phyloP scores from a whole-genome alignment of 2,329 filamentous ascomycete genomes.

The Magnaporthiopsis rhizophila region DNA sequence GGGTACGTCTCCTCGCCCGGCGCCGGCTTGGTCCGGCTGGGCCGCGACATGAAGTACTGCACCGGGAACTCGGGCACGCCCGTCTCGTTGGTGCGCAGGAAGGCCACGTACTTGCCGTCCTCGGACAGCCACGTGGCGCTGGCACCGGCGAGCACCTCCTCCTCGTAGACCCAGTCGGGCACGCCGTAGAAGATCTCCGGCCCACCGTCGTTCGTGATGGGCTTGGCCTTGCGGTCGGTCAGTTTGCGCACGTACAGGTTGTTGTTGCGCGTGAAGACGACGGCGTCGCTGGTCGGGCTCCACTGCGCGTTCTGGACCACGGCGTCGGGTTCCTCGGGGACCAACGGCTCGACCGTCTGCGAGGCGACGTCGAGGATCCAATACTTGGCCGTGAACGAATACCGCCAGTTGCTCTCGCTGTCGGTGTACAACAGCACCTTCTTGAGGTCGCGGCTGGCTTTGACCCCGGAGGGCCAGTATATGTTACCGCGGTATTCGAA shows the following conservation, averaged over 20 bases:
- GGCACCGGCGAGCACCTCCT: slow-evolving; percentile 70
- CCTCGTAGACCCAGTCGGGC: slow-evolving; percentile 94
- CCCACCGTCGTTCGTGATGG: slow-evolving; percentile 82
- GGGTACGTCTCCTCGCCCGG: slow-evolving; percentile 81
- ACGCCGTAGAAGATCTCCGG: slow-evolving; percentile 88
- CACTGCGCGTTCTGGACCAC: slow-evolving; percentile 79
- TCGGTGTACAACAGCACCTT: slow-evolving; percentile 79
- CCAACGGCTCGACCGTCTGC: slow-evolving; percentile 68
- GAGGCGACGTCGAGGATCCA: slow-evolving; percentile 87
- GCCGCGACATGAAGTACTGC: slow-evolving; percentile 84
- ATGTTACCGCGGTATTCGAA: slow-evolving; percentile 53
- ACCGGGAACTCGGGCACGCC: slow-evolving; percentile 85
- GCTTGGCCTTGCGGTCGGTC: slow-evolving; percentile 46
- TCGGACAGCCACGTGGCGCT: slow-evolving; percentile 93
- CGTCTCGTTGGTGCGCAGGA: slow-evolving; percentile 89
- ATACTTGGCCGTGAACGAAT: slow-evolving; percentile 80
- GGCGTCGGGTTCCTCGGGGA: slow-evolving; percentile 56
- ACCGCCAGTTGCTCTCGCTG: slow-evolving; percentile 70
- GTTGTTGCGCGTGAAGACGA: slow-evolving; percentile 87
- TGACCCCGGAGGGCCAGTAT: slow-evolving; percentile 52
- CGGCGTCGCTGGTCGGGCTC: slow-evolving; percentile 78
- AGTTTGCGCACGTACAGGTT: slow-evolving; percentile 75
- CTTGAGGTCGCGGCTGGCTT: slow-evolving; percentile 75
- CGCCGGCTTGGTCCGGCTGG: slow-evolving; percentile 62
- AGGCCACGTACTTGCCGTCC: slow-evolving; percentile 83